Evolutionary conservation across 306 rosid species (phyloP).

Genomic region (Prunus fruticosa): DNA sequence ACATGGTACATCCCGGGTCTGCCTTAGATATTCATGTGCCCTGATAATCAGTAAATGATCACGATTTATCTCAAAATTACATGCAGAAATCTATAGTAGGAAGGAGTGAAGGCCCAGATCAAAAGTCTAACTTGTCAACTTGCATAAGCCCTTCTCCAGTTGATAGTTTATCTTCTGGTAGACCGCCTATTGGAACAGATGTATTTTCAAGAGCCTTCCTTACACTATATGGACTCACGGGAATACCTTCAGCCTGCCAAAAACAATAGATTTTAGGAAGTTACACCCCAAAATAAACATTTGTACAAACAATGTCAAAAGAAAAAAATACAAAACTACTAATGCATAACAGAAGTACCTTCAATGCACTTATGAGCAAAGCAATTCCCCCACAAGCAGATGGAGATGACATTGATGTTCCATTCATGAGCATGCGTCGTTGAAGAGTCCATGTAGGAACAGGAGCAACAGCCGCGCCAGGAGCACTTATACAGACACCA

Average conservation of each 20-base stretch:
- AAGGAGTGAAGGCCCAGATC: conserved; percentile 23
- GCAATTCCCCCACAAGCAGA: conserved; percentile 99
- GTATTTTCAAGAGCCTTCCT: conserved; percentile 95
- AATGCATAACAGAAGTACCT: conserved; percentile 46
- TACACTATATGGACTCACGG: conserved; percentile 85
- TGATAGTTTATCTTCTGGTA: conserved; percentile 81
- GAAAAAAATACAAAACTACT: conserved; percentile 22
- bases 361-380: conserved; percentile 87
- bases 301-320: conserved; percentile 19
- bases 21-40: conserved; percentile 77
- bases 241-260: conserved; percentile 80
- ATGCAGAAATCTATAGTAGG: background rate
- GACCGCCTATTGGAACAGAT: conserved; percentile 62
- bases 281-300: conserved; percentile 18
- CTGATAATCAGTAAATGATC: conserved; percentile 43
- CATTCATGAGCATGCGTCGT: conserved; percentile 95
- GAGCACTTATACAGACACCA: conserved; percentile 93
- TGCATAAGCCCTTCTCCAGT: conserved; percentile 98
- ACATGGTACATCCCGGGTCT: conserved; percentile 58
- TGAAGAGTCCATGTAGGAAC: conserved; percentile 99
- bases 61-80: background rate
- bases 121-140: conserved; percentile 82
- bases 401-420: conserved; percentile 99
- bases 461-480: conserved; percentile 99
- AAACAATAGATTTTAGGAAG: conserved; percentile 20